phyloP scores from a whole-genome alignment of 352 stramenopile species.

The Pythium diclinum region DNA sequence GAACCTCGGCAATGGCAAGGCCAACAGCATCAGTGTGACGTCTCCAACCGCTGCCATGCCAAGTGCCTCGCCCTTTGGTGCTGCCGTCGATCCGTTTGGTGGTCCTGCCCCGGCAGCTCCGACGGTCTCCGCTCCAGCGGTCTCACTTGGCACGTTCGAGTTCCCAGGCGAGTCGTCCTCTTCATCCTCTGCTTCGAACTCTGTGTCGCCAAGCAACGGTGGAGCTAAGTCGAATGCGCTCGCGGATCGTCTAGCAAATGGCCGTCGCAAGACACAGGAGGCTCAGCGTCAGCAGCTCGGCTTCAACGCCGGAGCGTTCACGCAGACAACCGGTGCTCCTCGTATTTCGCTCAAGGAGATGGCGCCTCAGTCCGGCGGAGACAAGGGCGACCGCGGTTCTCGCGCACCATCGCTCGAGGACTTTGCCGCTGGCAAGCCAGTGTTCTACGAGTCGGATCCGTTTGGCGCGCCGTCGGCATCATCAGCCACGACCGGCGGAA shows the following conservation, averaged over 20 bases:
- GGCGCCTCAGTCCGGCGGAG: constrained; percentile 16
- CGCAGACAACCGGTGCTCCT: constrained; percentile 23
- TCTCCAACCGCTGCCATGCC: constrained; percentile 19
- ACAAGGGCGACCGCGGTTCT: constrained; percentile 11
- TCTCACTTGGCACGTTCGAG: constrained; percentile 13
- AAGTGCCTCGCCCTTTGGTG: constrained; percentile 15
- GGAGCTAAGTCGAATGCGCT: constrained; percentile 55
- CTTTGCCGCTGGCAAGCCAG: constrained; percentile 40
- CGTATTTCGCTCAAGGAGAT: constrained; percentile 71
- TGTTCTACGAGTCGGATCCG: constrained; percentile 22
- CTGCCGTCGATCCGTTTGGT: constrained; percentile 32
- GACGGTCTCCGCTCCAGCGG: not conserved
- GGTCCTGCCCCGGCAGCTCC: constrained; percentile 12
- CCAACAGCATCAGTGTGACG: constrained; percentile 32
- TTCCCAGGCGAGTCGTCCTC: constrained; percentile 20
- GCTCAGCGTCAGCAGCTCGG: constrained; percentile 55
- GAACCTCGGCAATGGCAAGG: constrained; percentile 42
- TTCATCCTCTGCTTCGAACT: not conserved
- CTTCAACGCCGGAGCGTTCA: constrained; percentile 58
- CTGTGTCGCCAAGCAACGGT: constrained; percentile 17
- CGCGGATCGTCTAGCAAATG: constrained; percentile 54
- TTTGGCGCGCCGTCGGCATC: constrained; percentile 14
- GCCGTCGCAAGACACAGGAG: constrained; percentile 70
- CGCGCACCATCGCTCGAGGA: constrained; percentile 42
- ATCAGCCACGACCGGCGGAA: not conserved